Conservation (phyloP, 2,329 filamentous ascomycete species). For the Fusarium beomiforme region DNA sequence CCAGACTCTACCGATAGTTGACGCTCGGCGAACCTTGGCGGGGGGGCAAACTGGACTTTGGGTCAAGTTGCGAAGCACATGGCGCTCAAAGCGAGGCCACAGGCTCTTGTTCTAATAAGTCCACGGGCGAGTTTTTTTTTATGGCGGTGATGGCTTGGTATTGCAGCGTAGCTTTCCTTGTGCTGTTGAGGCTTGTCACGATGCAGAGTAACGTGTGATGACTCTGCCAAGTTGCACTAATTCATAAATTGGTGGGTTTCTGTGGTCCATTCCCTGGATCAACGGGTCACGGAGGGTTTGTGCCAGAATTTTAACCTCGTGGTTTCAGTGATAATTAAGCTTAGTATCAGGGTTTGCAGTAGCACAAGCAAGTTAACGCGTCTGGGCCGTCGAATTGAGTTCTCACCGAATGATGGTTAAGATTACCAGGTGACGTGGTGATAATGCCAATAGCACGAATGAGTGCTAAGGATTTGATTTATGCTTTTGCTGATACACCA, state of each 20-base stretch:
- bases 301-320: neutral
- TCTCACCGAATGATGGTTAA: neutral
- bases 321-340: conserved; percentile 13
- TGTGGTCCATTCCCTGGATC: neutral
- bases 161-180: neutral
- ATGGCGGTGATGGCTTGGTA: conserved; percentile 11
- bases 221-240: conserved; percentile 17
- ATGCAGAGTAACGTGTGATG: conserved; percentile 27
- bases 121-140: neutral
- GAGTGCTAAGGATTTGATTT: neutral
- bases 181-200: conserved; percentile 17
- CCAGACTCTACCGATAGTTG: conserved; percentile 28
- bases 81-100: conserved; percentile 33
- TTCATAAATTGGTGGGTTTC: neutral
- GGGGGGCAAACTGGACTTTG: conserved; percentile 31
- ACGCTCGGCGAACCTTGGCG: conserved; percentile 34
- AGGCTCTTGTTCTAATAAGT: conserved; percentile 22
- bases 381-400: neutral
- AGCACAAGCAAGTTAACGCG: neutral
- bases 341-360: conserved; percentile 10
- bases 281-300: neutral
- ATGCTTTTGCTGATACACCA: neutral
- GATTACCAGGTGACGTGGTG: neutral
- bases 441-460: neutral
- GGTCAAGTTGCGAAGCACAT: conserved; percentile 35